These are phyloP conservation scores for Tulasnella sp. DNA, from an alignment of 768 basidiomycete genomes.

Conservation along the genomic window DNA sequence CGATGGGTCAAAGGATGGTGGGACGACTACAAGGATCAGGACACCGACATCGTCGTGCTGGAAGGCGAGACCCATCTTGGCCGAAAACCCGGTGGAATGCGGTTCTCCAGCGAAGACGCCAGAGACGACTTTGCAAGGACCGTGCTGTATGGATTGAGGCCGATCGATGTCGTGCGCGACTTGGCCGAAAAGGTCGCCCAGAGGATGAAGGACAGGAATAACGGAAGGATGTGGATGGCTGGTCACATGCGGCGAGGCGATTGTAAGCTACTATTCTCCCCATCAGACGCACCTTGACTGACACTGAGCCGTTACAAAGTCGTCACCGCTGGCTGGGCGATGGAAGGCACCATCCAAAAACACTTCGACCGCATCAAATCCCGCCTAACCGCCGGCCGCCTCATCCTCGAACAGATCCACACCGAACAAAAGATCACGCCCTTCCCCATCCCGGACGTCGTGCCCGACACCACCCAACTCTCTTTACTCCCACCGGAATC, in stretches of 20 bases:
- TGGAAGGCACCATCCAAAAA: slow-evolving; percentile 45
- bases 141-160: slow-evolving; percentile 44
- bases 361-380: slow-evolving; percentile 47
- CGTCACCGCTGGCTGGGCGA: slow-evolving; percentile 42
- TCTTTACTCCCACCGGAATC: not conserved
- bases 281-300: too few relatives aligned
- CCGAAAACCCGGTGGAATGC: slow-evolving; percentile 47
- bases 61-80: slow-evolving; percentile 49
- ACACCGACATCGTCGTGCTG: slow-evolving; percentile 49
- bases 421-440: not conserved
- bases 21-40: slow-evolving; percentile 48
- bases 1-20: slow-evolving; percentile 48
- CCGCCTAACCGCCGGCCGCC: slow-evolving; percentile 41
- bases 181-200: slow-evolving; percentile 44
- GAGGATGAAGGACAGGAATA: slow-evolving; percentile 43
- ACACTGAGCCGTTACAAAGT: too few relatives aligned
- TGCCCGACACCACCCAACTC: slow-evolving; percentile 24
- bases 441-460: slow-evolving; percentile 33
- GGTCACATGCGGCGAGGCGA: slow-evolving; percentile 39
- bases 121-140: slow-evolving; percentile 45
- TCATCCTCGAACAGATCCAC: slow-evolving; percentile 24
- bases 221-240: slow-evolving; percentile 38
- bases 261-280: slow-evolving; percentile 25
- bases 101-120: slow-evolving; percentile 44
- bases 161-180: slow-evolving; percentile 42